Conservation (phyloP, 768 basidiomycete genomes). For the Calocybe indica region DNA sequence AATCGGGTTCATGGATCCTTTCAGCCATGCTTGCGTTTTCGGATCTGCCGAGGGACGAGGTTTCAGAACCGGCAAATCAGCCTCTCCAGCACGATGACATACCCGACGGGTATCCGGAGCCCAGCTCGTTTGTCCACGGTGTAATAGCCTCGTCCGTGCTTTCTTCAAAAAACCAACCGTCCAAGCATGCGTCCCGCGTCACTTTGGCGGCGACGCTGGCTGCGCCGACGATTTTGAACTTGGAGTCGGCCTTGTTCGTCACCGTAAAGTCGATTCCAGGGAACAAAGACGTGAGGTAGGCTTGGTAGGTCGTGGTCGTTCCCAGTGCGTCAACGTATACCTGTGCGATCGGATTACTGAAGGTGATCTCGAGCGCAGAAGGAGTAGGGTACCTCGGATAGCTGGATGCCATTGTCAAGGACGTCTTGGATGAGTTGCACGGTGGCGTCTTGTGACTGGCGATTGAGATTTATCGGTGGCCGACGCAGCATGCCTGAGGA, state of each 20-base stretch:
- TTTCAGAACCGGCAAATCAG: background rate
- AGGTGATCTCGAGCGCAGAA: background rate
- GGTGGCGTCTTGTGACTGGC: constrained; percentile 86
- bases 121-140: constrained; percentile 36
- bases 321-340: constrained; percentile 96
- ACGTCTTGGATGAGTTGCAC: constrained; percentile 82
- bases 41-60: constrained; percentile 55
- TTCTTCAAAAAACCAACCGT: constrained; percentile 82
- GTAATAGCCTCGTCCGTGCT: constrained; percentile 19
- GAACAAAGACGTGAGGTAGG: constrained; percentile 74
- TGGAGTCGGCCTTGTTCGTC: constrained; percentile 87
- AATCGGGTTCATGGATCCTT: constrained; percentile 67
- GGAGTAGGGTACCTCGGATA: constrained; percentile 58
- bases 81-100: background rate
- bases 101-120: constrained; percentile 94
- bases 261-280: constrained; percentile 87
- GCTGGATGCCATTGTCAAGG: constrained; percentile 68
- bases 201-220: constrained; percentile 99
- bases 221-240: constrained; percentile 95
- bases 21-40: constrained; percentile 86
- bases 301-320: constrained; percentile 78
- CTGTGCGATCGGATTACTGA: constrained; percentile 28
- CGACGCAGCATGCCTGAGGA: constrained; percentile 85
- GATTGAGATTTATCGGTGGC: constrained; percentile 82
- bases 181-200: constrained; percentile 86